Evolutionary conservation across 2,329 filamentous ascomycete genomes (phyloP).

Genomic region (Camillea tinctor): DNA sequence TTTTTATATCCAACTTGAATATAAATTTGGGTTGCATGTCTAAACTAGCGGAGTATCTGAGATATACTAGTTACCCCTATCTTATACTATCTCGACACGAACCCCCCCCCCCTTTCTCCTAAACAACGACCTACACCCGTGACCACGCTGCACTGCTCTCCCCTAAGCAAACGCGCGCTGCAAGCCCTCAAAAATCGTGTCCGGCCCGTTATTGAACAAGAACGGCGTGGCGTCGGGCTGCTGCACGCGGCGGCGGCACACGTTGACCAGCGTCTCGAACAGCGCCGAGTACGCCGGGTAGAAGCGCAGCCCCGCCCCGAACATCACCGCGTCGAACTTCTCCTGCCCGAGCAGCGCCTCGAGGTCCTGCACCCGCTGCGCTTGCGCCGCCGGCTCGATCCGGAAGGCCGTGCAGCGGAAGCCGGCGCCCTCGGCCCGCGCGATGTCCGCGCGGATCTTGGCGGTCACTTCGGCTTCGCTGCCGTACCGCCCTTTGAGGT

Average conservation of each 20-base stretch:
- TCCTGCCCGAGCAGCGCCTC: background rate
- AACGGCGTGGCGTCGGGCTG: slow-evolving; percentile 8
- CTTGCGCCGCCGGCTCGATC: background rate
- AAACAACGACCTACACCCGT: too few relatives aligned
- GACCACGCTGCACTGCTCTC: too few relatives aligned
- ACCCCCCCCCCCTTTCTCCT: too few relatives aligned
- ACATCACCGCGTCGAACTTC: slow-evolving; percentile 18
- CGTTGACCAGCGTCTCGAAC: slow-evolving; percentile 23
- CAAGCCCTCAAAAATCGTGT: slow-evolving; percentile 5
- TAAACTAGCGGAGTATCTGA: too few relatives aligned
- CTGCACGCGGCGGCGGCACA: slow-evolving; percentile 6
- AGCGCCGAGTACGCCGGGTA: slow-evolving; percentile 11
- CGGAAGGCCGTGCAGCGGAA: background rate
- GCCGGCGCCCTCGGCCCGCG: background rate
- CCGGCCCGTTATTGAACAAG: slow-evolving; percentile 17
- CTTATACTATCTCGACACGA: too few relatives aligned
- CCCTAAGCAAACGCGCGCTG: slow-evolving; percentile 2
- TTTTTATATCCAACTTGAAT: too few relatives aligned
- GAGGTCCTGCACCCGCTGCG: background rate
- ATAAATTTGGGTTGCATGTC: too few relatives aligned
- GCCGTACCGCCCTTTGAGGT: background rate
- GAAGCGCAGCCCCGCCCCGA: slow-evolving; percentile 18
- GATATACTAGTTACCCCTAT: too few relatives aligned
- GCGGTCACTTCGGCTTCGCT: background rate
- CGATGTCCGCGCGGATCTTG: background rate